Base-by-base conservation (phyloP, 169 alveolate species). In the Cryptosporidium viatorum region DNA sequence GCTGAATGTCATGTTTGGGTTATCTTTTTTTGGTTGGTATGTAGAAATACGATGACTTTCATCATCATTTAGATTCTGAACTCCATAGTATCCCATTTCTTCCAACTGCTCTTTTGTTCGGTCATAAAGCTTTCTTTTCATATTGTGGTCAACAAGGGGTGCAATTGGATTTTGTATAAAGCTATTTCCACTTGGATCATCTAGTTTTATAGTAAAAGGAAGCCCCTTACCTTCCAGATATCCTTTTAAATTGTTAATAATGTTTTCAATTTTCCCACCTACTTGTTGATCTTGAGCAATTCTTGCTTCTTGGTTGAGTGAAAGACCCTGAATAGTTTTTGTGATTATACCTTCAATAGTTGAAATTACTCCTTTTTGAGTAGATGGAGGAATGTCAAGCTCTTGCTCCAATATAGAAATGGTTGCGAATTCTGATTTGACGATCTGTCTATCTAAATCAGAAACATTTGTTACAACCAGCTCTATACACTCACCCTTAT, bases 181-280 rank as follows among this genome's bases (percentile, higher is more conserved):
- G 71, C 97, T 93, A 89, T 97, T 97, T 52, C 99, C 99, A 86
- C 98, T 94, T n/a, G 99, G 99, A 85, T 98, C 99, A 85, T 98
- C 98, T 43, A 98, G 65, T 29, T 92, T 93, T 85, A 97, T 85
- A 51, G 95, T 94, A 92, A 97, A 96, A 1, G 98, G 97, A 50
- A 95, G 93, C 23, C 86, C 87, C 50, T 93, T 92, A 26, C 98
- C 98, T 31, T 93, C 94, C 39, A 91, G 70, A 69, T 91, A 91
- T 12, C 91, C 93, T 73, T 85, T 71, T 37, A 95, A 60, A 70
- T 86, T 93, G 37, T 93, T 85, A 29, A 95, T 80, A 48, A 93
- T 91, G 1, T 92, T 93, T 74, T 94, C 96, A 29, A 96, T 91
- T 85, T 95, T 93, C 14, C 52, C 87, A 51, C 94, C 95, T 6